phyloP scores from a whole-genome alignment of 768 basidiomycete genomes.

The Gelatoporia subvermispora region DNA sequence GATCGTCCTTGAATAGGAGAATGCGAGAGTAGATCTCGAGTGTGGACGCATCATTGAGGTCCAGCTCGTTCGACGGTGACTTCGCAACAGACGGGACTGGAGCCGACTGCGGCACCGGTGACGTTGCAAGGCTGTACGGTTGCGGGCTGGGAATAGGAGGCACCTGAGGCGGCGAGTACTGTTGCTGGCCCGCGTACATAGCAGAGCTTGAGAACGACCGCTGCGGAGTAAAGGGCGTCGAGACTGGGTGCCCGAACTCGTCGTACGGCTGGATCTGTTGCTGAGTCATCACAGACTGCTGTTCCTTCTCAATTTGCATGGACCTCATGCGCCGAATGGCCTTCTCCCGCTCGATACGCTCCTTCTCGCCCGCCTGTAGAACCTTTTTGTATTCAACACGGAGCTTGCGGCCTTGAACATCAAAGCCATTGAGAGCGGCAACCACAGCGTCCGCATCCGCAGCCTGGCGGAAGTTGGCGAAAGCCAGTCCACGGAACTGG shows the following conservation, averaged over 20 bases:
- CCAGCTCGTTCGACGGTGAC: constrained; percentile 66
- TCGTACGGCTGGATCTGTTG: constrained; percentile 44
- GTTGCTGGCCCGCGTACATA: constrained; percentile 52
- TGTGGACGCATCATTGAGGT: constrained; percentile 93
- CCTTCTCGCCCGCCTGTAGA: constrained; percentile 98
- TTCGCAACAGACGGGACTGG: constrained; percentile 40
- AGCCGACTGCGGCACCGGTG: constrained; percentile 38
- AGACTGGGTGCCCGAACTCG: constrained; percentile 60
- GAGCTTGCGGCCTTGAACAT: constrained; percentile 93
- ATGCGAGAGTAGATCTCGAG: constrained; percentile 97
- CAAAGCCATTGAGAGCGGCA: constrained; percentile 92
- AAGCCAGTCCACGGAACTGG: constrained; percentile 94
- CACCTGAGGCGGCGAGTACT: constrained; percentile 56
- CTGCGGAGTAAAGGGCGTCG: constrained; percentile 60
- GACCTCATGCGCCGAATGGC: constrained; percentile 96
- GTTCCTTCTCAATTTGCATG: constrained; percentile 91
- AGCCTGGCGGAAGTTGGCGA: constrained; percentile 94
- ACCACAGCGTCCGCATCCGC: constrained; percentile 94
- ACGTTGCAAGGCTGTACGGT: constrained; percentile 39
- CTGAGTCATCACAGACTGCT: constrained; percentile 40
- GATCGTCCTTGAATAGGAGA: constrained; percentile 94
- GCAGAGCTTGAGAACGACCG: constrained; percentile 66
- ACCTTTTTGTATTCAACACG: constrained; percentile 99
- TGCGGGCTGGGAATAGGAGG: constrained; percentile 37
- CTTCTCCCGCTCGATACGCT: constrained; percentile 97